phyloP scores from a whole-genome alignment of 192 early-diverging fungal species.

The Mortierella hygrophila region DNA sequence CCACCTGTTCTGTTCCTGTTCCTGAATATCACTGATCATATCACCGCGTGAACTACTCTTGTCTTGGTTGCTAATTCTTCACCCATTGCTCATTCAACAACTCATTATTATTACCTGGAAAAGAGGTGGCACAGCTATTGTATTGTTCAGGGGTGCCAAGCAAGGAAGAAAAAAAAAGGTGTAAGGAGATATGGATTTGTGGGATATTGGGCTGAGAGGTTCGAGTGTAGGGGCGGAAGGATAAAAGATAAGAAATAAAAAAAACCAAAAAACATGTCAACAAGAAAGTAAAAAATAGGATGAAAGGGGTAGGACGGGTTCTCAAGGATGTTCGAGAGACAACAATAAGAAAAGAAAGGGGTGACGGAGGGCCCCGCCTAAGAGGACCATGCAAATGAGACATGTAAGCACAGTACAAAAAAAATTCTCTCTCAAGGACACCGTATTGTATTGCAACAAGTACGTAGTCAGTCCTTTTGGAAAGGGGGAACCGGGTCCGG shows the following conservation, averaged over 20 bases:
- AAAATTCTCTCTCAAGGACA: not conserved
- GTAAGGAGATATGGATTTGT: not conserved
- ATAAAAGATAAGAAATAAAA: not conserved
- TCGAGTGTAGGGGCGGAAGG: not conserved
- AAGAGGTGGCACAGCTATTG: too few species aligned
- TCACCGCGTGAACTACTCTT: too few species aligned
- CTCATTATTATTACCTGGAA: too few species aligned
- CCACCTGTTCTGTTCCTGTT: too few species aligned
- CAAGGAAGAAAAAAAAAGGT: not conserved
- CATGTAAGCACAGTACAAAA: not conserved
- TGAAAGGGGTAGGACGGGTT: constrained; percentile 7
- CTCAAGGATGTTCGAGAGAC: not conserved
- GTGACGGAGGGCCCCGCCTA: not conserved
- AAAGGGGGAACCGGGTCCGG: not conserved
- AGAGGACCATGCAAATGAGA: too few species aligned
- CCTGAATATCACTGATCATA: too few species aligned
- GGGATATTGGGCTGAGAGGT: not conserved
- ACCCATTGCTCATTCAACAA: too few species aligned
- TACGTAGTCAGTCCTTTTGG: not conserved
- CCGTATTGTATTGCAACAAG: not conserved
- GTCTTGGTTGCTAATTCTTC: too few species aligned
- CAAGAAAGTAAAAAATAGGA: not conserved
- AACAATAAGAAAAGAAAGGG: not conserved
- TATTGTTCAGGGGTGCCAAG: too few species aligned
- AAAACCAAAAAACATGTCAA: not conserved